Evolutionary conservation across 768 basidiomycete genomes (phyloP).

Genomic region (Lactarius evosmus): DNA sequence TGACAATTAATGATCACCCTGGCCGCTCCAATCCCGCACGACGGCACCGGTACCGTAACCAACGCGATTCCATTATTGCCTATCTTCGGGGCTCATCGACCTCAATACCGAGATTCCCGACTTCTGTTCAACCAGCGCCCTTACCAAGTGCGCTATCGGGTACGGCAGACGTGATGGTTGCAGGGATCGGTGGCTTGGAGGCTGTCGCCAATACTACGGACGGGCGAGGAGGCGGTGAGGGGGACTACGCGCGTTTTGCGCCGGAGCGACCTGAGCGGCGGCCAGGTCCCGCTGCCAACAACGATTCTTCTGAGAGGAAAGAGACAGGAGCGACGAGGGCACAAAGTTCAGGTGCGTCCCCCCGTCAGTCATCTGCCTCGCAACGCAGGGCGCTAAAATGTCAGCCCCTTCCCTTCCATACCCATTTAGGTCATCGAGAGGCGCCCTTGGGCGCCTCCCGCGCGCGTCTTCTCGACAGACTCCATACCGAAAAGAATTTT

Average conservation of each 20-base stretch:
- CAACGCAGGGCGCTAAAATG: constrained; percentile 13
- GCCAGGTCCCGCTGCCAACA: constrained; percentile 9
- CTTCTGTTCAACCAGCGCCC: not conserved
- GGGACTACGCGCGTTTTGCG: not conserved
- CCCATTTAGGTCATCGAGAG: not conserved
- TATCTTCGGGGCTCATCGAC: constrained; percentile 37
- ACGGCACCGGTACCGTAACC: constrained; percentile 40
- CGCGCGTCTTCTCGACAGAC: constrained; percentile 41
- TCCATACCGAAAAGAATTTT: constrained; percentile 43
- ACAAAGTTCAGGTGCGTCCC: constrained; percentile 1
- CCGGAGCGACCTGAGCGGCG: not conserved
- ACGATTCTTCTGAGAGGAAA: constrained; percentile 12
- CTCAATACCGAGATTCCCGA: constrained; percentile 5
- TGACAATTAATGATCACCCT: constrained; percentile 5
- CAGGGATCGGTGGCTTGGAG: not conserved
- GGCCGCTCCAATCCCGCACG: constrained; percentile 17
- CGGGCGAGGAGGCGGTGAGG: not conserved
- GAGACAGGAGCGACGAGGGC: constrained; percentile 2
- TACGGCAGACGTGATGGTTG: constrained; percentile 7
- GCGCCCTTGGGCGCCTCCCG: no score
- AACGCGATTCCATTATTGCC: constrained; percentile 48
- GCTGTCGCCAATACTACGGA: not conserved
- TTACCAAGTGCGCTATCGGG: not conserved
- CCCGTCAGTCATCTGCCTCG: constrained; percentile 26
- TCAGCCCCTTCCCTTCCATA: no score